Conservation (phyloP, 2,329 filamentous ascomycete species). For the Hypoxylon sp. region DNA sequence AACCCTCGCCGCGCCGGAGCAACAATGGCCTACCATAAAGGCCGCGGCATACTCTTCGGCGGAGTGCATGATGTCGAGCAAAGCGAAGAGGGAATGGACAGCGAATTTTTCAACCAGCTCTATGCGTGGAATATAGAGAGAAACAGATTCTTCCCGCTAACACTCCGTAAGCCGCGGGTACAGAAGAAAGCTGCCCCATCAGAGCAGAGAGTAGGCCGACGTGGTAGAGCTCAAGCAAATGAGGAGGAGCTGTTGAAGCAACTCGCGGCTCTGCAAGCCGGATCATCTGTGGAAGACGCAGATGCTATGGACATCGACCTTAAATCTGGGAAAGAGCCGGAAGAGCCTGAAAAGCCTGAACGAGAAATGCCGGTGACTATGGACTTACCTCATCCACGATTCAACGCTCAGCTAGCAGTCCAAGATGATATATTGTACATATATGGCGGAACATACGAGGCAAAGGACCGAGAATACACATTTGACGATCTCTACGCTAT, state of each 20-base stretch:
- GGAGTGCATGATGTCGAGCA: conserved; percentile 94
- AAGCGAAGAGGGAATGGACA: conserved; percentile 94
- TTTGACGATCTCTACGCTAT: conserved; percentile 96
- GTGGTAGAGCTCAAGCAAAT: conserved; percentile 86
- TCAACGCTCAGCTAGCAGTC: conserved; percentile 91
- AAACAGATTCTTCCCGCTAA: conserved; percentile 92
- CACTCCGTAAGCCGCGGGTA: conserved; percentile 79
- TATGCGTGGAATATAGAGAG: conserved; percentile 96
- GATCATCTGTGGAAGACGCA: conserved; percentile 71
- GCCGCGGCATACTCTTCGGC: conserved; percentile 91
- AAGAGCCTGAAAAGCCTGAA: conserved; percentile 70
- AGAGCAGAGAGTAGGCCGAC: conserved; percentile 71
- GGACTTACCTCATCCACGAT: conserved; percentile 90
- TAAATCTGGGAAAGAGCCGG: conserved; percentile 65
- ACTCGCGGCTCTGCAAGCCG: conserved; percentile 86
- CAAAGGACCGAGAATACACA: conserved; percentile 93
- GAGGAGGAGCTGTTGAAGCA: conserved; percentile 92
- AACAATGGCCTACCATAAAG: conserved; percentile 95
- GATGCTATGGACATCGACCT: conserved; percentile 62
- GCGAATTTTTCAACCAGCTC: conserved; percentile 94
- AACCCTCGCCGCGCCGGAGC: conserved; percentile 87
- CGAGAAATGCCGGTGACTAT: conserved; percentile 77
- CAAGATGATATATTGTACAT: conserved; percentile 95
- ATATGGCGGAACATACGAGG: conserved; percentile 95
- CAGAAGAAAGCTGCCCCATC: conserved; percentile 73